phyloP scores from a whole-genome alignment of 1,284 basidiomycete genomes.

The Pholiota adiposa region DNA sequence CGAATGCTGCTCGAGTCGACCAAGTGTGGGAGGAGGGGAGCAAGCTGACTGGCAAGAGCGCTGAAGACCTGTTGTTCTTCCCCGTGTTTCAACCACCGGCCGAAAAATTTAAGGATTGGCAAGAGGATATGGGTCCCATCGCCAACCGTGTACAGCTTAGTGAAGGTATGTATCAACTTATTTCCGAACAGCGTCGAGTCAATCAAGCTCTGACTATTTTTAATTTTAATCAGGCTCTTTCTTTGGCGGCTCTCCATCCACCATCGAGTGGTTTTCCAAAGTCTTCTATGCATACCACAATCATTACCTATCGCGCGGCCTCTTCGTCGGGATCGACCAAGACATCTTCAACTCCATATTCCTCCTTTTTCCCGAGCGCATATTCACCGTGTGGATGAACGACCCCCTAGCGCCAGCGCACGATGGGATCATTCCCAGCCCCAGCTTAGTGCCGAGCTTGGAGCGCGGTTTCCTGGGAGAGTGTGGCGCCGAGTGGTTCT shows the following conservation, averaged over 20 bases:
- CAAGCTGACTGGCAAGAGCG: slow-evolving; percentile 25
- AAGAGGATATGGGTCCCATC: slow-evolving; percentile 48
- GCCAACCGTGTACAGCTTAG: slow-evolving; percentile 45
- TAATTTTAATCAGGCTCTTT: slow-evolving; percentile 38
- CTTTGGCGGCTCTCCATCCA: slow-evolving; percentile 50
- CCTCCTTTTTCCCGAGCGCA: slow-evolving; percentile 48
- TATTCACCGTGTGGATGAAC: slow-evolving; percentile 42
- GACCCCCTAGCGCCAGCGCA: slow-evolving; percentile 28
- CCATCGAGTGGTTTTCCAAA: slow-evolving; percentile 47
- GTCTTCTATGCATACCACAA: slow-evolving; percentile 55
- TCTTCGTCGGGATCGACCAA: slow-evolving; percentile 61
- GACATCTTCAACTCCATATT: slow-evolving; percentile 54
- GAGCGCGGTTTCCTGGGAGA: slow-evolving; percentile 28
- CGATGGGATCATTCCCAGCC: slow-evolving; percentile 14
- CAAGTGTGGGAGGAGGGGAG: slow-evolving; percentile 43
- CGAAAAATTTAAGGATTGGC: slow-evolving; percentile 39
- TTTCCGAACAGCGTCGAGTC: too few species aligned
- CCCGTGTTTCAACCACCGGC: slow-evolving; percentile 42
- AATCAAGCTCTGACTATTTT: too few species aligned
- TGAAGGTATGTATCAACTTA: slow-evolving; percentile 39
- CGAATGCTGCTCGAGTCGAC: slow-evolving; percentile 42
- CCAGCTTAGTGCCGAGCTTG: slow-evolving; percentile 16
- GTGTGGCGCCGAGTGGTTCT: slow-evolving; percentile 49
- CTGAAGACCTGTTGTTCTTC: slow-evolving; percentile 49
- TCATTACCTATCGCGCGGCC: slow-evolving; percentile 43